Evolutionary conservation across 768 basidiomycete species (phyloP).

Genomic region (Boletus rex-veris): DNA sequence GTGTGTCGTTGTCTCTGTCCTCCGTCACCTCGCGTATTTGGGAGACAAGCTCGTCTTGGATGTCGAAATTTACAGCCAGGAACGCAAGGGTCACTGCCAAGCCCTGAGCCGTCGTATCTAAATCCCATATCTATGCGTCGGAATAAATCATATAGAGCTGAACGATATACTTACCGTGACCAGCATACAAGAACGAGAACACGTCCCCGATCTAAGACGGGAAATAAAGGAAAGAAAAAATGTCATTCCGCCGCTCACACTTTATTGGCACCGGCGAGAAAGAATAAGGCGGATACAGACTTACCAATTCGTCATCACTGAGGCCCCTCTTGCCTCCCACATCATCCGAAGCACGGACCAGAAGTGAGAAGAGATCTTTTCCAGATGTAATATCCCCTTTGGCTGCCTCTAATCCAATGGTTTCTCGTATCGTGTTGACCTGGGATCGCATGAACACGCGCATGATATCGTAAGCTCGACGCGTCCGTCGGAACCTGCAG

Average conservation of each 20-base stretch:
- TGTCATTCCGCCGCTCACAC: not conserved
- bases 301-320: slow-evolving; percentile 16
- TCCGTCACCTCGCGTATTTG: slow-evolving; percentile 26
- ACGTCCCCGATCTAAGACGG: slow-evolving; percentile 46
- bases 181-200: slow-evolving; percentile 51
- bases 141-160: not conserved
- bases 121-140: not conserved
- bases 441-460: slow-evolving; percentile 17
- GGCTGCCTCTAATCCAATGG: not conserved
- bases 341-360: slow-evolving; percentile 17
- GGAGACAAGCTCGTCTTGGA: slow-evolving; percentile 31
- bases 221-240: not conserved
- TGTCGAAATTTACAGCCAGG: slow-evolving; percentile 25
- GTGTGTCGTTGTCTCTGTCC: slow-evolving; percentile 10
- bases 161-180: slow-evolving; percentile 41
- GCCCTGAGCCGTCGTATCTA: slow-evolving; percentile 31
- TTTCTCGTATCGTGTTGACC: slow-evolving; percentile 1
- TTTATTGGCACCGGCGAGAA: no score
- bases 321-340: slow-evolving; percentile 13
- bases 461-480: slow-evolving; percentile 18
- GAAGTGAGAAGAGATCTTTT: slow-evolving; percentile 15
- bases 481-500: slow-evolving; percentile 15
- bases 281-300: not conserved
- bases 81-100: slow-evolving; percentile 31
- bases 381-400: not conserved